Percentiles rank a stretch among this genome's conserved stretches.
Evolutionary conservation across 1,284 basidiomycete genomes (phyloP).

Genomic region (Irpex lacteus): DNA sequence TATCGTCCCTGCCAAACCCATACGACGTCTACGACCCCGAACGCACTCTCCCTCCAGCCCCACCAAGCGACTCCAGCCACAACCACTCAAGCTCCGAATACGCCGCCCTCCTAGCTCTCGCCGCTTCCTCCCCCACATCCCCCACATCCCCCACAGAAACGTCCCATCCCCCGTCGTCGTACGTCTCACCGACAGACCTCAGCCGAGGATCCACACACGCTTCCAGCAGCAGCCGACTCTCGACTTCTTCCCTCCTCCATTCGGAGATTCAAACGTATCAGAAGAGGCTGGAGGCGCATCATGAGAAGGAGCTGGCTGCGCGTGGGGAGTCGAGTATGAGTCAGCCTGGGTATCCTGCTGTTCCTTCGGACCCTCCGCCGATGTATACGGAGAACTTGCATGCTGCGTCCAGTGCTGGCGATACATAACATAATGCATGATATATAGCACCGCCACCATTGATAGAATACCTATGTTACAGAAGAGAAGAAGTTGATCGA

Average conservation of each 20-base stretch:
- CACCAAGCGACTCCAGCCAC: not conserved
- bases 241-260: slow-evolving; percentile 4
- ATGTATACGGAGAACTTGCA: slow-evolving; percentile 17
- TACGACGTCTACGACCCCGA: slow-evolving; percentile 19
- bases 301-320: slow-evolving; percentile 19
- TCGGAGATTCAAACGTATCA: slow-evolving; percentile 26
- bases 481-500: too few species aligned
- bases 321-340: slow-evolving; percentile 11
- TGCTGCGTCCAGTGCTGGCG: not conserved
- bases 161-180: slow-evolving; percentile 15
- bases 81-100: slow-evolving; percentile 2
- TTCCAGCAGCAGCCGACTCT: not conserved
- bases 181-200: slow-evolving; percentile 10
- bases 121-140: slow-evolving; percentile 3
- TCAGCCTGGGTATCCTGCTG: slow-evolving; percentile 8
- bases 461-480: too few species aligned
- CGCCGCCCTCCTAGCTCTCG: slow-evolving; percentile 5
- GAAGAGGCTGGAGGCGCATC: slow-evolving; percentile 27
- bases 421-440: not conserved
- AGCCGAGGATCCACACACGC: slow-evolving; percentile 18
- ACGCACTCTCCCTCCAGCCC: slow-evolving; percentile 10
- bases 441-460: too few species aligned
- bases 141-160: slow-evolving; percentile 17
- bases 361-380: slow-evolving; percentile 27
- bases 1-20: slow-evolving; percentile 22